Base-by-base conservation (phyloP, 768 basidiomycete species). In the Phaeotremella fagi region DNA sequence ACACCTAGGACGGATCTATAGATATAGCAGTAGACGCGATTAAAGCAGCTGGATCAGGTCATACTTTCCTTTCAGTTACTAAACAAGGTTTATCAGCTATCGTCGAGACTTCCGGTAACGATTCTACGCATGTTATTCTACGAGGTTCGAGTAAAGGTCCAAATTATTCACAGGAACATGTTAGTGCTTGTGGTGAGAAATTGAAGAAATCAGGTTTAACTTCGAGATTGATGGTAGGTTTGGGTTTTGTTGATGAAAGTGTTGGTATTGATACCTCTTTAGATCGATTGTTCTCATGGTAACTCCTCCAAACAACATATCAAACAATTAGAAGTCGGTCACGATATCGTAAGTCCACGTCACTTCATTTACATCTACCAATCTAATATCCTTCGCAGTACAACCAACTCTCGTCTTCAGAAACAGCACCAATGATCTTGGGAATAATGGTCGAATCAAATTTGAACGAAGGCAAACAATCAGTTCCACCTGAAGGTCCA, bases 361-460 rank as follows among this genome's bases (percentile, higher is more conserved):
- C n/a, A n/a, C n/a, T n/a, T n/a, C n/a, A n/a, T n/a, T n/a, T n/a
- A n/a, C n/a, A n/a, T n/a, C n/a, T n/a, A n/a, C 23, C 18, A 26
- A 9, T 80, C 82, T 59, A 75, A 81, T 73, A 81, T 90, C 84
- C 83, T 26, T 68, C 66, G 58, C 68, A 74, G 76, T 74, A 2
- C 94, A 98, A 75, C 81, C 94, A 98, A 75, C 81, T 98, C 49
- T 75, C 73, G 4, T 80, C 60, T 11, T 57, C 81, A 24, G 77
- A 80, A 1, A 62, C 66, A 6, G 38, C 50, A 20, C 52, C 55
- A 53, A 78, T 80, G 64, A 86, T 99, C 75, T 88, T 88, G 3
- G 94, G 94, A 42, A 90, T 97, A 52, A 98, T 99, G 94, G 82
- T 99, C 71, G 94, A 99, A 77, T 88, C 86, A 12, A 87, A 97